Evolutionary conservation across 116 monocot genomes (phyloP), one percentile per base, ranked within the genome.

Genomic region (Cymodocea nodosa): DNA sequence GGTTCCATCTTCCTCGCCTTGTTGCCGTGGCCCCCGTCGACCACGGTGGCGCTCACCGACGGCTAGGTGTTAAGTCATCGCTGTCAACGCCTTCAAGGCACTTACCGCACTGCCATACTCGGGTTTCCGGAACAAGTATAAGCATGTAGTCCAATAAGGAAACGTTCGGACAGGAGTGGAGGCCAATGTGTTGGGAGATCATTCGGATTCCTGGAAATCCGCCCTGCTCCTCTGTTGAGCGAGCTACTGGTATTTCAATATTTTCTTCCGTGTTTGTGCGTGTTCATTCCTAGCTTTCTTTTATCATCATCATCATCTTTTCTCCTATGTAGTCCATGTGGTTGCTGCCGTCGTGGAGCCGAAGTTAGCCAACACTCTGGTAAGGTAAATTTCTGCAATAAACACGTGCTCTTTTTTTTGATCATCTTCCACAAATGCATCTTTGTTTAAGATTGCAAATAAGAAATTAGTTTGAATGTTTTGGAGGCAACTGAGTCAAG

Each of bases 301-400:
- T 44, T 12, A 10, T 44, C 9, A 44, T 44, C 44, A 44, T 44
- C 44, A 39, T 71, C 11, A 3, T 10, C 1, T 22, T 54, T 36
- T 49, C 23, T 44, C 57, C 20, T 61, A 50, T 9, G 20, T 50
- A 80, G 80, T 80, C 20, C 59, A 71, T 68, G 84, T 77, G 37
- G 8, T 80, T 66, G 80, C 80, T 66, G 56, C 80, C 12, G 36
- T 35, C 16, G 66, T 84, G 50, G 80, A 80, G 68, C 80, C 84
- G 14, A 80, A 77, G 50, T 24, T 72, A 19, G 75, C 69, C 13
- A 84, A 80, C 64, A 71, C 64, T 52, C 49, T 84, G 16, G 71
- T 84, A 35, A 84, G 84, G 84, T 80, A 17, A 15, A 25, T 14
- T 16, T 15, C 20, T 48, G 17, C 15, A 35, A 8, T 9, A 35